Percentiles rank a stretch among this genome's conserved stretches.
Evolutionary conservation across 306 rosid genomes (phyloP).

Genomic region (Crotalaria pallida): DNA sequence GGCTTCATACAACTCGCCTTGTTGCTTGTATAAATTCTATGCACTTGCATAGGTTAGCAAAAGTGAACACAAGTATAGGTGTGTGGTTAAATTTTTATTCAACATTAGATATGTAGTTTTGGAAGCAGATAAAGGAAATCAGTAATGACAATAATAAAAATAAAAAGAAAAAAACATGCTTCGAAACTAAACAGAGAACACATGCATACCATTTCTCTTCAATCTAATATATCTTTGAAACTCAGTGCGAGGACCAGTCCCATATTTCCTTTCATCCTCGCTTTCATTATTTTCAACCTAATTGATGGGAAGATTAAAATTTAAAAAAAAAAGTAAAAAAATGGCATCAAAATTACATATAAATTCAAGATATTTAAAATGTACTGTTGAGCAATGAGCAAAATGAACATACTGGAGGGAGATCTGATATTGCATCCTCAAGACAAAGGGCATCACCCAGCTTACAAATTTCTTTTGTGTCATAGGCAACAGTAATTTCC

Average conservation of each 20-base stretch:
- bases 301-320: neutral
- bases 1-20: no score
- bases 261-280: constrained; percentile 29
- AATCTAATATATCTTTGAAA: constrained; percentile 40
- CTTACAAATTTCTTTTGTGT: constrained; percentile 8
- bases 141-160: neutral
- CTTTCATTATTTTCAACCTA: constrained; percentile 32
- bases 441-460: constrained; percentile 29
- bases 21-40: no score
- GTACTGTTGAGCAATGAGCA: neutral
- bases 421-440: constrained; percentile 37
- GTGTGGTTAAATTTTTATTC: neutral
- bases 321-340: neutral
- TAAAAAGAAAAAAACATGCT: neutral
- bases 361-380: neutral
- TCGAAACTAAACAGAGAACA: neutral
- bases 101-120: neutral
- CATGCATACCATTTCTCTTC: constrained; percentile 30
- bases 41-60: no score
- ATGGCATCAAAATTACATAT: neutral
- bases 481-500: constrained; percentile 37
- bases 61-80: no score
- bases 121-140: neutral
- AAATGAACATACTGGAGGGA: constrained; percentile 32
- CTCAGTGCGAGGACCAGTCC: constrained; percentile 27